Evolutionary conservation across 129 eudicot species (phyloP).

Genomic region (Escallonia rubra): DNA sequence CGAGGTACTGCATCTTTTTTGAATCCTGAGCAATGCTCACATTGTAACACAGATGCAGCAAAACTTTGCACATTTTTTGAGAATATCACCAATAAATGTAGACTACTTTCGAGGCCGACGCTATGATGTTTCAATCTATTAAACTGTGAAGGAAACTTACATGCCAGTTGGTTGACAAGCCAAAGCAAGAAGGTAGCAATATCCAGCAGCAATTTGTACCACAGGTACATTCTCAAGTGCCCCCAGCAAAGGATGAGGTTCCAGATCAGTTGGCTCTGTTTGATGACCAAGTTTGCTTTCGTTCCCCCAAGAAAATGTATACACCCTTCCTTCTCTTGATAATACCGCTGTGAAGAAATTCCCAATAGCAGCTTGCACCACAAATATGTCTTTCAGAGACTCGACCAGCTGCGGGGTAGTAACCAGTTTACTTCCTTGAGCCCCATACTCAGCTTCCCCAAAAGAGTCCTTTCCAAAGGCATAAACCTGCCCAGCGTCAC

Average conservation of each 20-base stretch:
- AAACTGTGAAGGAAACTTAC: conserved; percentile 41
- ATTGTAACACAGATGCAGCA: too few relatives aligned
- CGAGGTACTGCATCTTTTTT: neutral
- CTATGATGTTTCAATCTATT: conserved; percentile 1
- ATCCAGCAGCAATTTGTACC: conserved; percentile 98
- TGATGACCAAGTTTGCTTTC: conserved; percentile 95
- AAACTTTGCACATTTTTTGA: too few relatives aligned
- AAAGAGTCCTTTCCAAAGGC: conserved; percentile 90
- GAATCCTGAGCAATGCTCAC: neutral
- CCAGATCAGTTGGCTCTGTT: conserved; percentile 70
- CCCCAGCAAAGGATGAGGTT: conserved; percentile 79
- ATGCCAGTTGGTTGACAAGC: conserved; percentile 90
- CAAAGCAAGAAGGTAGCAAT: conserved; percentile 90
- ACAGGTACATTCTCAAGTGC: conserved; percentile 80
- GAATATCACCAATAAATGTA: neutral
- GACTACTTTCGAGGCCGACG: neutral
- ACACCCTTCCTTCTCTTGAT: conserved; percentile 87
- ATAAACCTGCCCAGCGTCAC: conserved; percentile 78
- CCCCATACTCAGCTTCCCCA: conserved; percentile 84
- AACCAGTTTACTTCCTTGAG: conserved; percentile 66
- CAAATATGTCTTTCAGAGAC: conserved; percentile 81
- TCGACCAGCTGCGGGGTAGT: conserved; percentile 77
- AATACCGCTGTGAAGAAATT: conserved; percentile 90
- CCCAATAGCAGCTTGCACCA: conserved; percentile 95
- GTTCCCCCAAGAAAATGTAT: conserved; percentile 93